Conservation (phyloP, 495 filamentous ascomycete genomes). For the Neurospora africana region DNA sequence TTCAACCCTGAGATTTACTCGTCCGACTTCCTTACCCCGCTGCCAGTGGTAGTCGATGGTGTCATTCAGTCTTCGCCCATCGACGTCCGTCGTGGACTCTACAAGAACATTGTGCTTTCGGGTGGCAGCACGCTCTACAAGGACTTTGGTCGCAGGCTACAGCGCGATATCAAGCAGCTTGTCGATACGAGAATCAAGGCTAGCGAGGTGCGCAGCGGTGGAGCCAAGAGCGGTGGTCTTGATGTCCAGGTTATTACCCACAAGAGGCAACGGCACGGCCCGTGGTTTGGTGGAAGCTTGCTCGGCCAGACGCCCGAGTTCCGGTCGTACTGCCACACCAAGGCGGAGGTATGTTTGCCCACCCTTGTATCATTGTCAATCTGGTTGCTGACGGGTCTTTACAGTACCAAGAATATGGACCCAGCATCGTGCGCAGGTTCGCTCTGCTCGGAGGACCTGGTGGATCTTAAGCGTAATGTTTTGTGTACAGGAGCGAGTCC, state of each 20-base stretch:
- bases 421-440: conserved; percentile 91
- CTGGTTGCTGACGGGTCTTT: conserved; percentile 7
- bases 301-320: conserved; percentile 98
- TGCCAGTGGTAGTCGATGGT: conserved; percentile 86
- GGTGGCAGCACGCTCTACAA: conserved; percentile 96
- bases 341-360: conserved; percentile 53
- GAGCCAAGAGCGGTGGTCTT: conserved; percentile 83
- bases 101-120: conserved; percentile 99
- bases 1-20: conserved; percentile 99
- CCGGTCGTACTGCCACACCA: conserved; percentile 96
- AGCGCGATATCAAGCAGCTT: conserved; percentile 90
- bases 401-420: conserved; percentile 86
- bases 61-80: conserved; percentile 97
- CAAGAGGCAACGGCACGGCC: conserved; percentile 90
- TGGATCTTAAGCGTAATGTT: conserved; percentile 32
- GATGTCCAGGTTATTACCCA: conserved; percentile 96
- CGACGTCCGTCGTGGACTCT: conserved; percentile 89
- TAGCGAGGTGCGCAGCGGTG: conserved; percentile 77
- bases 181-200: conserved; percentile 55
- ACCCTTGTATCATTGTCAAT: neutral
- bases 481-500: conserved; percentile 6
- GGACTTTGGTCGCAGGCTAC: conserved; percentile 89
- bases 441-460: conserved; percentile 90
- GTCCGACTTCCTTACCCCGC: conserved; percentile 91
- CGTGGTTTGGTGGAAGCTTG: conserved; percentile 96